Base-by-base conservation (phyloP, 805 yeast species). In the Candida yuanshanica region DNA sequence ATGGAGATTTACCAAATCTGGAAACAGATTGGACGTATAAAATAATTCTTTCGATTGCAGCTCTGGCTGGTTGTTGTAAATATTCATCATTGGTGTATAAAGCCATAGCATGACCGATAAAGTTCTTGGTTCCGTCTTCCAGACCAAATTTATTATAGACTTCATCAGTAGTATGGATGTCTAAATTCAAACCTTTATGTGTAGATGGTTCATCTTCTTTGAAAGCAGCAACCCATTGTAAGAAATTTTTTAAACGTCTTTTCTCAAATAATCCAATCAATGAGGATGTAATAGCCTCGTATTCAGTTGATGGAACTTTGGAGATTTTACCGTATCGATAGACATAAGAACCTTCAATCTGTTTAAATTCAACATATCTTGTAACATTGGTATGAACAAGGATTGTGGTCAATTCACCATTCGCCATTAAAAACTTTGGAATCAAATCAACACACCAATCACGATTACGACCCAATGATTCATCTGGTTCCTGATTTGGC, bases 31-130 rank as follows among this genome's bases (percentile, higher is more conserved):
- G 87, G 36, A 87, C 82, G 58, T 93, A 93, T 46, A 93, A 72
- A 38, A 85, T 64, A 42, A 93, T 79, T 63, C 98, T 75, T 60
- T 91, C 93, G 54, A 83, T 77, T 9, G 96, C 81, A 59, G 89
- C 96, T 58, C 96, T 77, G 6, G 96, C 96, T 9, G 96, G 96
- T 63, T 86, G 80, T 45, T 71, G 74, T 58, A 93, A 68, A 62
- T 93, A 93, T 41, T 83, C 89, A 58, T 93, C 99, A 56, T 87
- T 90, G 17, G 93, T 76, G 83, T 95, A 90, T 45, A 93, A 74
- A 13, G 97, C 99, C 99, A 93, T 93, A 4, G 99, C 93, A 63
- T 93, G 99, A 35, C 99, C 99, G 50, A 93, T 86, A 57, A 93
- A 93, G 63, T 93, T 98, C 59, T 87, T 83, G 17, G 98, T 90